Evolutionary conservation across 257 asterid genomes (phyloP).

Genomic region (Capsicum baccatum): DNA sequence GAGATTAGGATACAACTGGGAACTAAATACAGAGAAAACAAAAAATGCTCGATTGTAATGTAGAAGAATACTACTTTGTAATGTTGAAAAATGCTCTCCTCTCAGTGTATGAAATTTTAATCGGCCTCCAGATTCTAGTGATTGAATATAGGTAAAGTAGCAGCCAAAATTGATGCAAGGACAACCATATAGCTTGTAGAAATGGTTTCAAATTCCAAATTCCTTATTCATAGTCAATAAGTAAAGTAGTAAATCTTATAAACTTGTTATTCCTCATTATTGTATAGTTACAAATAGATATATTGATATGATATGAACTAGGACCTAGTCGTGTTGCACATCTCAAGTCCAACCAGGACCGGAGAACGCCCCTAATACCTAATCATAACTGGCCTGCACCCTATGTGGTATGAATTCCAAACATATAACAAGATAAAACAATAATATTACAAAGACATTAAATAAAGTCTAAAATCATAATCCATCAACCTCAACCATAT

Average conservation of each 20-base stretch:
- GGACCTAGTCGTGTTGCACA: too few species aligned
- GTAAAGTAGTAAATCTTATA: not conserved
- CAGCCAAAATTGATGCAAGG: constrained; percentile 16
- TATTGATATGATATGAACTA: too few species aligned
- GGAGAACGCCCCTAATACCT: too few species aligned
- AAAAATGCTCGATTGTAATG: not conserved
- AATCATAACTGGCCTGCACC: too few species aligned
- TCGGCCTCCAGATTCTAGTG: not conserved
- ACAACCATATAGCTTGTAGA: constrained; percentile 19
- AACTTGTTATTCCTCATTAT: constrained; percentile 15
- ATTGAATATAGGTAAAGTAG: constrained; percentile 16
- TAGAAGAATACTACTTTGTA: not conserved
- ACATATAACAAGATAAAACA: too few species aligned
- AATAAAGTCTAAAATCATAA: too few species aligned
- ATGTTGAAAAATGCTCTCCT: not conserved
- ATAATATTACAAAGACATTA: too few species aligned
- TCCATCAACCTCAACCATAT: too few species aligned
- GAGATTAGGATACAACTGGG: not conserved
- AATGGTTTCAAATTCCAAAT: constrained; percentile 26
- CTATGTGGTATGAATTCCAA: too few species aligned
- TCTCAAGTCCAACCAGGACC: too few species aligned
- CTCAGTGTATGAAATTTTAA: constrained; percentile 18
- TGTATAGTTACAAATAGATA: constrained; percentile 23
- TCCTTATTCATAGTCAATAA: constrained; percentile 21
- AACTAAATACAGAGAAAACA: not conserved